Base-by-base conservation (phyloP, 2,329 filamentous ascomycete genomes). In the Didymella pomorum region DNA sequence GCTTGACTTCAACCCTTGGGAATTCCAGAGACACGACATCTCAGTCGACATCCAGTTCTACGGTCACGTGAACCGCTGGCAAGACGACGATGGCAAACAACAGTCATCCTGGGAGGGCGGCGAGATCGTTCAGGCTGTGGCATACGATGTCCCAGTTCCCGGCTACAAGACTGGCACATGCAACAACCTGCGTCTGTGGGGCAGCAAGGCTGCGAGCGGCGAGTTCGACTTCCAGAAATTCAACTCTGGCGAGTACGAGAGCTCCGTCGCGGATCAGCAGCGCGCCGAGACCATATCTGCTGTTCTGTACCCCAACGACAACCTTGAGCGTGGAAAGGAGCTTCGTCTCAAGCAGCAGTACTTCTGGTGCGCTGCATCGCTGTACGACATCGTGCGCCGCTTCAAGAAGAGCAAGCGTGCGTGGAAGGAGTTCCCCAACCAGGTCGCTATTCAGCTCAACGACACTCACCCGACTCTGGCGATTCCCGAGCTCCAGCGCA, bases 201-300 rank as follows among this genome's bases (percentile, higher is more conserved):
- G 93, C 43, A 97, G 93, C 83, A 97, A 97, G 80, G 94, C 95
- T 42, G 93, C 93, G 44, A 94, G 92, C 69, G 95, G 95, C 65
- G 95, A 99, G 78, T 99, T 99, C 65, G 94, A 99, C 80, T 99
- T 99, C 81, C 94, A 97, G 74, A 98, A 98, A 78, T 99, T 99
- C 87, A 99, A 99, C 81, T 95, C 85, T 59, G 95, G 95, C 63
- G 93, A 99, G 70, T 99, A 99, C 75, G 95, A 99, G 80, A 95
- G 91, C 80, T 96, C 95, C 12, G 95, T 99, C 37, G 92, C 91
- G n/a, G 95, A 99, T 68, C 93, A 98, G 79, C 95, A 99, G 82
- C 90, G 92, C 57, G 95, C 95, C n/a, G 95, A 99, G 82, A 98
- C 94, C 54, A 99, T 99, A 80, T 97, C 93, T 51, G 94, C 94